Conservation (phyloP, 129 eudicot species). For the Helianthus tuberosus region DNA sequence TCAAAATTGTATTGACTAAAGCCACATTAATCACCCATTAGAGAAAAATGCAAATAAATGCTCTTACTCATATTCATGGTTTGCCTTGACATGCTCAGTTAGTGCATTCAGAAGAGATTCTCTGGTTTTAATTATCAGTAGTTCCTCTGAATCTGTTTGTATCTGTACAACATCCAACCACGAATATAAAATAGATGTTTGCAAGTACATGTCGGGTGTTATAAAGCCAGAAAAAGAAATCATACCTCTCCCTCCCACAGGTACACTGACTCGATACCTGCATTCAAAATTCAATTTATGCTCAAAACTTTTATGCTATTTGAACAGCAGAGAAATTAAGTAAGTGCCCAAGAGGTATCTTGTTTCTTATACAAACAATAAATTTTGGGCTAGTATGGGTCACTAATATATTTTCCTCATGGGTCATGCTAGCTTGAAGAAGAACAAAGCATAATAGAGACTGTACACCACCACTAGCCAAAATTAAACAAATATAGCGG, state of each 20-base stretch:
- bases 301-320: constrained; percentile 5
- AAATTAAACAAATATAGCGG: no score
- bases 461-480: no score
- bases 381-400: no score
- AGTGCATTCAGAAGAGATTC: constrained; percentile 85
- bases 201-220: not conserved
- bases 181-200: not conserved
- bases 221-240: not conserved
- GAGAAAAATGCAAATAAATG: not conserved
- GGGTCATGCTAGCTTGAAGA: no score
- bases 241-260: constrained; percentile 95
- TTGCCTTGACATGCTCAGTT: constrained; percentile 89
- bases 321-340: not conserved
- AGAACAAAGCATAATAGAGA: no score
- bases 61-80: constrained; percentile 97
- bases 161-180: constrained; percentile 52
- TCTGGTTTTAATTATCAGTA: constrained; percentile 97
- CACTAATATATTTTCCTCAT: no score
- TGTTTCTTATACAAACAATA: not conserved
- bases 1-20: no score
- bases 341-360: not conserved
- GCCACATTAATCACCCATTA: not conserved
- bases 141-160: constrained; percentile 89
- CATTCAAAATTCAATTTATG: constrained; percentile 9
- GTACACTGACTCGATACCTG: constrained; percentile 92